A percentile compares a stretch with the other conserved stretches of the same genome.
phyloP scores from a whole-genome alignment of 176 grass and related monocot species.

The Metroxylon sagu region DNA sequence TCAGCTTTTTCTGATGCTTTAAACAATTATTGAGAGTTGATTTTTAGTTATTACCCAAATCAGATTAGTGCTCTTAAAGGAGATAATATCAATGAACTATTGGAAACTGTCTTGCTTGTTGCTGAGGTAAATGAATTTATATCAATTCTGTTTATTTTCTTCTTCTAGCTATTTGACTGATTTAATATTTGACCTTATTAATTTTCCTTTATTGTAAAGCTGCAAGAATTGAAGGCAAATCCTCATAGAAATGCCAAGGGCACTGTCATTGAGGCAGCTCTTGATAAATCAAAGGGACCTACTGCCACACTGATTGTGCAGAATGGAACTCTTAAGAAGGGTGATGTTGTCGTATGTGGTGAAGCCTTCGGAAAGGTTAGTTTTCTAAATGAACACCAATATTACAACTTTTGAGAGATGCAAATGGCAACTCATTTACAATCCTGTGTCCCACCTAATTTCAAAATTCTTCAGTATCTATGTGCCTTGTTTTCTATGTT shows the following conservation, averaged over 20 bases:
- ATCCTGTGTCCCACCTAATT: too few relatives aligned
- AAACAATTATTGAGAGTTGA: not conserved
- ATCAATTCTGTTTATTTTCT: constrained; percentile 18
- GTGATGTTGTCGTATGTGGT: constrained; percentile 88
- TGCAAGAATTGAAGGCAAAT: constrained; percentile 98
- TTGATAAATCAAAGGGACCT: constrained; percentile 91
- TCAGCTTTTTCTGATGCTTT: too few relatives aligned
- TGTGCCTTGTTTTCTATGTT: too few relatives aligned
- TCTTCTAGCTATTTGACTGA: constrained; percentile 10
- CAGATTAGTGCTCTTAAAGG: constrained; percentile 97
- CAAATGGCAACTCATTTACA: too few relatives aligned
- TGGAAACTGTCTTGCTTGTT: constrained; percentile 93
- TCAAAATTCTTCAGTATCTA: too few relatives aligned
- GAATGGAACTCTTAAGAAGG: constrained; percentile 86
- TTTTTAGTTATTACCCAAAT: constrained; percentile 18
- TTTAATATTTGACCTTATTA: not conserved
- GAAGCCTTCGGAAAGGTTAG: constrained; percentile 90
- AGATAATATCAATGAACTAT: constrained; percentile 78
- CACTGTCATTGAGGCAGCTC: constrained; percentile 81
- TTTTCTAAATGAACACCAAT: not conserved
- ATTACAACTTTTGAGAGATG: too few relatives aligned
- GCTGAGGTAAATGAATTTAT: constrained; percentile 51
- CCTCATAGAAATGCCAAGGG: constrained; percentile 92
- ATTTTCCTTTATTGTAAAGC: constrained; percentile 27
- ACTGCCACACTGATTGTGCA: constrained; percentile 79